phyloP scores from a whole-genome alignment of 2,329 filamentous ascomycete species.

The Fusarium subglutinans region DNA sequence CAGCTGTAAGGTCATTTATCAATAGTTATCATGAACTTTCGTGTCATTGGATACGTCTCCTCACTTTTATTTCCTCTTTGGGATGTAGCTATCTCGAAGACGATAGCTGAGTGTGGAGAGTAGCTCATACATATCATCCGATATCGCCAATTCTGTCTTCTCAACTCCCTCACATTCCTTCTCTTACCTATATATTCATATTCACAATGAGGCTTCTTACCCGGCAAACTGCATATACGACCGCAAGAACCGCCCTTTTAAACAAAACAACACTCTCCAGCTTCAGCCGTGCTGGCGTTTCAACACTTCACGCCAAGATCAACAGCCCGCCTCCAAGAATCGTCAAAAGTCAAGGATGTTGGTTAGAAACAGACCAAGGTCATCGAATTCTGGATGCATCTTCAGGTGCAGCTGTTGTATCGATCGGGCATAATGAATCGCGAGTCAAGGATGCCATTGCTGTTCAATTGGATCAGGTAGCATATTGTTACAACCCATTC shows the following conservation, averaged over 20 bases:
- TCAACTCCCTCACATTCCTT: background rate
- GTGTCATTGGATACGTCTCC: conserved; percentile 9
- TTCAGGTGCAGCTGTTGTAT: conserved; percentile 29
- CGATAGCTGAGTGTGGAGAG: background rate
- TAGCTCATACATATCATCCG: background rate
- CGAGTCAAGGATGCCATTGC: conserved; percentile 25
- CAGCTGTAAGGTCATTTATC: background rate
- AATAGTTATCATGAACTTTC: background rate
- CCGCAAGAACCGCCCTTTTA: background rate
- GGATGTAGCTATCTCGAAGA: background rate
- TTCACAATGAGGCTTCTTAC: background rate
- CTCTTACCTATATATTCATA: fast-evolving
- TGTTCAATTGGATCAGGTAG: conserved; percentile 10
- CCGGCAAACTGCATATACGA: background rate
- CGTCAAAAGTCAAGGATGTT: conserved; percentile 16
- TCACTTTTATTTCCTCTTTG: conserved; percentile 8
- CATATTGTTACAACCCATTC: conserved; percentile 30
- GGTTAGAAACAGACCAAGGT: conserved; percentile 23
- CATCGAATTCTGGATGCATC: conserved; percentile 23
- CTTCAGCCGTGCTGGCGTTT: background rate
- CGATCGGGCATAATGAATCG: conserved; percentile 22
- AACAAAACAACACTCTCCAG: background rate
- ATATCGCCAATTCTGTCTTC: background rate
- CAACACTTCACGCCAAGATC: conserved; percentile 29
- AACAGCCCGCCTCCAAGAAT: conserved; percentile 24